A percentile compares a stretch with the other conserved stretches of the same genome.
phyloP scores from a whole-genome alignment of 495 filamentous ascomycete species.

The Cudoniella acicularis region DNA sequence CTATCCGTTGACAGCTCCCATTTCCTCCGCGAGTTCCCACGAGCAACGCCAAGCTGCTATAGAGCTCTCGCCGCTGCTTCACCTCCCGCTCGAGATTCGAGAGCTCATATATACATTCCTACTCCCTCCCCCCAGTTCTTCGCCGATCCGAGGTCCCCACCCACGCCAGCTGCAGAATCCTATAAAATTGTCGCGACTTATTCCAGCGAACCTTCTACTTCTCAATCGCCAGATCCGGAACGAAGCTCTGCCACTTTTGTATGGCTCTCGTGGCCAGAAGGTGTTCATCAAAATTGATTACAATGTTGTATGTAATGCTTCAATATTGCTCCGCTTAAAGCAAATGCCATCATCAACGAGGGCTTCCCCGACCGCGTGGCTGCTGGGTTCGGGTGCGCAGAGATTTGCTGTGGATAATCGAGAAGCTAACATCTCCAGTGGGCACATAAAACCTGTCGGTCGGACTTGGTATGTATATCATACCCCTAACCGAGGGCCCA shows the following conservation, averaged over 20 bases:
- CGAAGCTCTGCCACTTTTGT: constrained; percentile 19
- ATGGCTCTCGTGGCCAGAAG: constrained; percentile 9
- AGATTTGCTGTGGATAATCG: no score
- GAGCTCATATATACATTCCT: constrained; percentile 18
- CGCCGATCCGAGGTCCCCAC: constrained; percentile 18
- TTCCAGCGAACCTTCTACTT: constrained; percentile 9
- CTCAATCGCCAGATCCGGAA: constrained; percentile 19
- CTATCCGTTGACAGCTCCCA: constrained; percentile 2
- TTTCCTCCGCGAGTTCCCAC: background rate
- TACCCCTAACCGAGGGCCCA: no score
- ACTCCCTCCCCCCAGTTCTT: constrained; percentile 1
- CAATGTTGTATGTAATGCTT: constrained; percentile 9
- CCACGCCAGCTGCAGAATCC: constrained; percentile 17
- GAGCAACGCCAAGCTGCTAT: background rate
- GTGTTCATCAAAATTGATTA: constrained; percentile 18
- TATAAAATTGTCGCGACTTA: constrained; percentile 12
- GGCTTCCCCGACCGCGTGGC: no score
- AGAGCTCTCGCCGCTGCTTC: constrained; percentile 10
- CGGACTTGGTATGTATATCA: constrained; percentile 12
- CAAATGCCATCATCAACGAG: no score
- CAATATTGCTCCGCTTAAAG: no score
- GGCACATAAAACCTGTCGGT: constrained; percentile 14
- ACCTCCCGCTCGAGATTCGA: constrained; percentile 22
- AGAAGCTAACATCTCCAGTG: background rate
- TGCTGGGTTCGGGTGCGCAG: no score